phyloP scores from a whole-genome alignment of 768 basidiomycete genomes.

The Candolleomyces eurysporus region DNA sequence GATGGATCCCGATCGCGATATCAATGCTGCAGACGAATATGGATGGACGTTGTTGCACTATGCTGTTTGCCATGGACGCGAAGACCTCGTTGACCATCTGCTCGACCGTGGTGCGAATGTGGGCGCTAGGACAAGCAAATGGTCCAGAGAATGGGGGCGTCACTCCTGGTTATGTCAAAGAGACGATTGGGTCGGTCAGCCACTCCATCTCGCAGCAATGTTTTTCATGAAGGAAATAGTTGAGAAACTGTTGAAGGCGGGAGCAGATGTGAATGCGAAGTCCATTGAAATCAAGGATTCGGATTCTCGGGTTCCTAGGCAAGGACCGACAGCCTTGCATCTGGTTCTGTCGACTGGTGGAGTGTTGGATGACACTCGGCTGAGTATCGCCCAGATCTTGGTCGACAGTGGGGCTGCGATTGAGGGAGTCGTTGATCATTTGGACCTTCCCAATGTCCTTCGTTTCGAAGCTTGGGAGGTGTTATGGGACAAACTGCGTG shows the following conservation, averaged over 20 bases:
- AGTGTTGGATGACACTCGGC: not conserved
- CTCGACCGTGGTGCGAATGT: not conserved
- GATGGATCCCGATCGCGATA: not conserved
- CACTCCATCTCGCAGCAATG: conserved; percentile 1
- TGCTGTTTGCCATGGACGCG: not conserved
- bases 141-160: not conserved
- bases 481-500: not conserved
- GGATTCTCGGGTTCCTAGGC: not conserved
- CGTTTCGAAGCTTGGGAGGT: not conserved
- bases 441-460: not conserved
- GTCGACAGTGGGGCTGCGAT: not conserved
- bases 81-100: not conserved
- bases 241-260: not conserved
- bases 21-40: not conserved
- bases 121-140: not conserved
- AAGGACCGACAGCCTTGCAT: not conserved
- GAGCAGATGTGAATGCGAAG: not conserved
- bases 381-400: not conserved
- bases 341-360: not conserved
- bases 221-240: not conserved
- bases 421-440: not conserved
- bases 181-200: not conserved
- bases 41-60: not conserved
- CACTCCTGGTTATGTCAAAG: not conserved
- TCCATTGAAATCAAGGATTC: not conserved